Conservation (phyloP, 805 yeast species). For the Candida suzukii region DNA sequence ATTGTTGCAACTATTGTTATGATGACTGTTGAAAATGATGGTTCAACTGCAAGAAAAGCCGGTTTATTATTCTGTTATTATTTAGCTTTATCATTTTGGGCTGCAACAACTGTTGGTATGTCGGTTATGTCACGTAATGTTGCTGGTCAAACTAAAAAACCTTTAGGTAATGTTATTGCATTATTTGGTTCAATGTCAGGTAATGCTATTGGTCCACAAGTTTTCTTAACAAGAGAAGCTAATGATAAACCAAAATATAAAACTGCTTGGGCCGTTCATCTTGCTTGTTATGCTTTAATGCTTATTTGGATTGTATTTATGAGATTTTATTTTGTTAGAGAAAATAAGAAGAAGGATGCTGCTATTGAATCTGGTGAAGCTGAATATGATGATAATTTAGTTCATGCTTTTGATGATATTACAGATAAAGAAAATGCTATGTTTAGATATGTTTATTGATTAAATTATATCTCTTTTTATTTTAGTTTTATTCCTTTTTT, state of each 20-base stretch:
- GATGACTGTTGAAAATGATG: conserved; percentile 11
- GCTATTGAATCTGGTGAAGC: conserved; percentile 1
- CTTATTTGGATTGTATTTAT: neutral
- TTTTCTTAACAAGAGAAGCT: conserved; percentile 20
- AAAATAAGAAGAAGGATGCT: conserved; percentile 12
- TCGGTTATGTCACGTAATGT: conserved; percentile 13
- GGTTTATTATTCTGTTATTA: conserved; percentile 24
- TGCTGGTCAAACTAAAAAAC: conserved; percentile 24
- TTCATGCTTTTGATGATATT: conserved; percentile 22
- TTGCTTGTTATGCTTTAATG: conserved; percentile 4
- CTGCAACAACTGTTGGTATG: conserved; percentile 12
- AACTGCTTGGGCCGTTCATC: conserved; percentile 5
- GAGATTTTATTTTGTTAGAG: conserved; percentile 7
- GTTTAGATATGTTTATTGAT: conserved; percentile 9
- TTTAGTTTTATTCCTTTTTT: no score
- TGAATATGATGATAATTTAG: conserved; percentile 5
- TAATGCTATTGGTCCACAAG: conserved; percentile 14
- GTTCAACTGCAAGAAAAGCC: conserved; percentile 14
- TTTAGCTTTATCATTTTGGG: conserved; percentile 20
- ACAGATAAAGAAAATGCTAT: conserved; percentile 19
- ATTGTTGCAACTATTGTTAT: conserved; percentile 25
- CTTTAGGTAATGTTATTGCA: conserved; percentile 14
- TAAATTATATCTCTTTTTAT: no score
- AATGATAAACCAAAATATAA: conserved; percentile 16
- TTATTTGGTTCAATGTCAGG: conserved; percentile 20